These are phyloP conservation scores for Durotheca rogersii DNA, from an alignment of 495 filamentous ascomycete species.

Conservation along the genomic window DNA sequence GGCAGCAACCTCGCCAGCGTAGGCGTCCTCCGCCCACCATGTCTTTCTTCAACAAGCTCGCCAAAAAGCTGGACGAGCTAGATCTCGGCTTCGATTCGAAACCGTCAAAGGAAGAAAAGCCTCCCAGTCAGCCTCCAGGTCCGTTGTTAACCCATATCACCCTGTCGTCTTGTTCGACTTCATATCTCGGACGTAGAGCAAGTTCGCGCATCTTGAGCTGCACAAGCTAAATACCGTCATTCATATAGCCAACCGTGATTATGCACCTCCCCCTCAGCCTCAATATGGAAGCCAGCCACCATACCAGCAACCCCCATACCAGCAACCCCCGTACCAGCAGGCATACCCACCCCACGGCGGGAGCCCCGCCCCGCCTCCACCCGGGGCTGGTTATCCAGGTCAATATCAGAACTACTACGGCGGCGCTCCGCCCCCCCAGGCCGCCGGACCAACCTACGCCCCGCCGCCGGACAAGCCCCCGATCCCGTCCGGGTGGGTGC, in stretches of 20 bases:
- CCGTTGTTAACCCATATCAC: too few relatives aligned
- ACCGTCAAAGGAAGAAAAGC: conserved; percentile 8
- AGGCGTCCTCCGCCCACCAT: conserved; percentile 5
- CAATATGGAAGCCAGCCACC: conserved; percentile 17
- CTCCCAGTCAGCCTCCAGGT: too few relatives aligned
- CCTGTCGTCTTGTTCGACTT: too few relatives aligned
- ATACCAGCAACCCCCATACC: conserved; percentile 19
- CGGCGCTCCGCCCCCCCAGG: conserved; percentile 35
- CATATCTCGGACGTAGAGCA: not conserved
- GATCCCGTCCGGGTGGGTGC: conserved; percentile 59
- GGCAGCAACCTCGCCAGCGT: not conserved
- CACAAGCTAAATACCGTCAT: not conserved
- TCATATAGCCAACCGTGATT: conserved; percentile 24
- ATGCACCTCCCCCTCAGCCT: conserved; percentile 32
- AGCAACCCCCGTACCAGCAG: conserved; percentile 12
- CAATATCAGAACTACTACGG: conserved; percentile 28
- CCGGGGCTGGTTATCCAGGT: conserved; percentile 20
- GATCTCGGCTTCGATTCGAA: conserved; percentile 22
- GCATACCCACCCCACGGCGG: conserved; percentile 6
- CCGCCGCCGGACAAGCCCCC: conserved; percentile 52
- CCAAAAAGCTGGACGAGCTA: conserved; percentile 32
- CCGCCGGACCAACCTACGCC: conserved; percentile 33
- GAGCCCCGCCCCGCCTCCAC: conserved; percentile 12
- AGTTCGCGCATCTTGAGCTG: not conserved
- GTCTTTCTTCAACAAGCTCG: conserved; percentile 33